Evolutionary conservation across 805 yeast genomes (phyloP), one percentile per base, ranked within the genome.

Genomic region (Saccharomycopsis guyanensis): DNA sequence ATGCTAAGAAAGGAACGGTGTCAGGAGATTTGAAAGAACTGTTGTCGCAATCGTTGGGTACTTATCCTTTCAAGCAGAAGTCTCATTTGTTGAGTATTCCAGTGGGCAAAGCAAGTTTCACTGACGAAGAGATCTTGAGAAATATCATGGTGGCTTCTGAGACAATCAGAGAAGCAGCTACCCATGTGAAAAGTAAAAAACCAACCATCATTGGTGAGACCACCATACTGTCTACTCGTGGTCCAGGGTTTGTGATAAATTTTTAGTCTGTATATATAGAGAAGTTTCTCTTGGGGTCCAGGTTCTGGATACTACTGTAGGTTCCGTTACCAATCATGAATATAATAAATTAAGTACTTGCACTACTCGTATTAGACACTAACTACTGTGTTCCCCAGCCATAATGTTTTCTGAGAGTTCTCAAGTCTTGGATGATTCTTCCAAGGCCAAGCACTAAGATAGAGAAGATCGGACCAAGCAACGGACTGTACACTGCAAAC

Each of bases 401-500:
- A 27, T 27, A 27, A 27, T 10, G 8, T 32, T 38, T 38, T 35
- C 34, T 47, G n/a, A 44, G 29, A 18, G 24, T 24, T 25, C 42
- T 47, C 6, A 50, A 19, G 36, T 75, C 80, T 39, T 65, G 65
- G 15, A 72, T 12, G 2, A 71, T 53, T 49, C 79, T 75, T 3
- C 79, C 19, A 1, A 73, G 45, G 0, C 82, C 83, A 46, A 80
- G 59, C 1, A 69, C 18, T 10, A 75, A 59, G 19, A 93, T 88
- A 22, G 91, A 75, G 1, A 75, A 65, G 31, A 88, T 67, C 1
- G 98, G 98, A 0, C 97, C 97, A 31, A 89, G 61, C 38, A 91
- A 66, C 0, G 98, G 98, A 58, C 87, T 68, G 55, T 88, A 93
- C 1, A 93, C 95, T 0, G 98, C 97, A 57, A 93, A 71, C 61